These are phyloP conservation scores for Williopsis jadinii DNA, from an alignment of 1,139 yeast species.

Conservation along the genomic window DNA sequence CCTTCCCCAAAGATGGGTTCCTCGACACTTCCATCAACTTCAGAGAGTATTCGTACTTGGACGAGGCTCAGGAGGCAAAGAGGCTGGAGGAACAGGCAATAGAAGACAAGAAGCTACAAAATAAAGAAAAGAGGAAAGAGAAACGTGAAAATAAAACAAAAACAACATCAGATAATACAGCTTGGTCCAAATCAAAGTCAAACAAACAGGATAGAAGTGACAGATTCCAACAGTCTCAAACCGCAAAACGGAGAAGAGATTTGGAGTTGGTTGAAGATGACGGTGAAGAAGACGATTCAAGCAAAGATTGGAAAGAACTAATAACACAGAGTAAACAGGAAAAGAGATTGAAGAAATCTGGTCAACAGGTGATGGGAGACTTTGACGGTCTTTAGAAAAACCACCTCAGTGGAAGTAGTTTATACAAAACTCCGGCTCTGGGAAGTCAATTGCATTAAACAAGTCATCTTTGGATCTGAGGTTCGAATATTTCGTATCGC, in stretches of 20 bases:
- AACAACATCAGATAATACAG: slow-evolving; percentile 4
- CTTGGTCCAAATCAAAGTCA: slow-evolving; percentile 11
- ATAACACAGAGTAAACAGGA: slow-evolving; percentile 59
- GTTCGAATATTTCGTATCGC: slow-evolving; percentile 9
- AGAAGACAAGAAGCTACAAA: slow-evolving; percentile 40
- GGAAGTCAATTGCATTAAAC: slow-evolving; percentile 10
- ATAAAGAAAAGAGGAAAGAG: slow-evolving; percentile 52
- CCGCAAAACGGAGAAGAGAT: slow-evolving; percentile 28
- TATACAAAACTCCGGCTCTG: slow-evolving; percentile 13
- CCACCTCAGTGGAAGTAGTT: slow-evolving; percentile 3
- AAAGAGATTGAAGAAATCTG: slow-evolving; percentile 26
- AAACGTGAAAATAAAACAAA: slow-evolving; percentile 53
- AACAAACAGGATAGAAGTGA: slow-evolving; percentile 29
- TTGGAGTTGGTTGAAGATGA: slow-evolving; percentile 30
- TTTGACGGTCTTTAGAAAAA: slow-evolving; percentile 59
- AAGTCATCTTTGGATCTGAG: slow-evolving; percentile 7
- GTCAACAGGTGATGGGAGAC: slow-evolving; percentile 42
- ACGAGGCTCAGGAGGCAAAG: slow-evolving; percentile 53
- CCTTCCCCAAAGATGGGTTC: slow-evolving; percentile 63
- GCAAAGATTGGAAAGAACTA: slow-evolving; percentile 84
- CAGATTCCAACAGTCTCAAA: slow-evolving; percentile 36
- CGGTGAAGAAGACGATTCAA: slow-evolving; percentile 44
- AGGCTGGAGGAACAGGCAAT: slow-evolving; percentile 48
- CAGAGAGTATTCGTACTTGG: slow-evolving; percentile 60
- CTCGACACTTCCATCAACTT: slow-evolving; percentile 47